Evolutionary conservation across 768 basidiomycete species (phyloP), one percentile per base, ranked within the genome.

Genomic region (Cantharellus cinnabarinus): DNA sequence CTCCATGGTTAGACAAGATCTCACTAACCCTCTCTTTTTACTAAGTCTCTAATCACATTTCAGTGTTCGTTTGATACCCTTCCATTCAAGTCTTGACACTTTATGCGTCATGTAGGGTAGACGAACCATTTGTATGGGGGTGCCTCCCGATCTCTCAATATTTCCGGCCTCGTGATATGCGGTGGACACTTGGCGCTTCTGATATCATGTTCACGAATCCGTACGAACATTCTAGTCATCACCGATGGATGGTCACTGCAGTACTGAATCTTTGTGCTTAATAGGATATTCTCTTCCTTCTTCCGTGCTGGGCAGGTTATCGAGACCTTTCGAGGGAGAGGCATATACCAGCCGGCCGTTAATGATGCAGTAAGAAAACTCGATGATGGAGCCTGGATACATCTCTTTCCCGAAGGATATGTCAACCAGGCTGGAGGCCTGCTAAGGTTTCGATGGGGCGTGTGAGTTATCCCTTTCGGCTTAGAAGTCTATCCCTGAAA

Each of bases 151-250:
- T 76, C 34, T 68, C 71, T 42, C 79, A 74, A 62, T 88, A 82
- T 67, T 70, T 82, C 34, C 71, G 70, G 57, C 70, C 83, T 5
- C 71, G 73, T 39, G 85, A 74, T n/a, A 65, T 67, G 3, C 77
- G 93, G 56, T 98, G 93, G 91, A 82, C 88, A 3, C 76, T 95
- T 34, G 93, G 93, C 41, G 89, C 89, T 5, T 83, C 85, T 4
- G 93, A 98, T 60, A 81, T 97, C 67, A 83, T 94, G 75, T 97
- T 95, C 70, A 95, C 88, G 3, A 94, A 90, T 70, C 81, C 84
- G 83, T 89, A 67, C 73, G 83, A 70, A 48, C 20, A 5, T 56
- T 38, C 37, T 4, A 5, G 4, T 5, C 50, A 5, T 35, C 38
- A n/a, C n/a, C 15, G 42, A 3, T 41, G 37, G 3, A 41, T 57